A percentile compares a stretch with the other conserved stretches of the same genome.
Conservation (phyloP, 305 asterid genomes). For the Fraxinus ornus region DNA sequence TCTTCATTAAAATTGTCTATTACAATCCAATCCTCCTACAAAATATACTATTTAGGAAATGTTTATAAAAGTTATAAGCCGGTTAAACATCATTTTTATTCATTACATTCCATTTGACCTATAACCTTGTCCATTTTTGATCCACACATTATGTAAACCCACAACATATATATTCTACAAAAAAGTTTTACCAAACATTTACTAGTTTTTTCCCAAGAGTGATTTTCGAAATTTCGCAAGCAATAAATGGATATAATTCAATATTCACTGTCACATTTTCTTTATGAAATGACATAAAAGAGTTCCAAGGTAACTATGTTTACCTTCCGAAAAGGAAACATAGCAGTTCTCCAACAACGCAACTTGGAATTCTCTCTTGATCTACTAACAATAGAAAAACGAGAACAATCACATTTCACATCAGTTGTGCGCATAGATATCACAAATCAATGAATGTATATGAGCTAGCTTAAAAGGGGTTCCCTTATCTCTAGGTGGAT, state of each 20-base stretch:
- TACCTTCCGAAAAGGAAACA: constrained; percentile 56
- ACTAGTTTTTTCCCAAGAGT: not conserved
- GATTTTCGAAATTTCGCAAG: too few relatives aligned
- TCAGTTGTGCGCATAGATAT: not conserved
- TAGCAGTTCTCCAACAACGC: constrained; percentile 54
- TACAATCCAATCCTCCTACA: not conserved
- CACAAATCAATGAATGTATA: not conserved
- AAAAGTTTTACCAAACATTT: too few relatives aligned
- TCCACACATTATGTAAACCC: too few relatives aligned
- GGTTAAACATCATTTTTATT: too few relatives aligned
- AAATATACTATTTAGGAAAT: not conserved
- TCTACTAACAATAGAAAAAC: constrained; percentile 24
- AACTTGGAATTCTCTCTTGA: constrained; percentile 40
- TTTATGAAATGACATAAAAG: not conserved
- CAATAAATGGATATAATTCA: not conserved
- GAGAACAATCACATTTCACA: not conserved
- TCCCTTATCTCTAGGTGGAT: not conserved
- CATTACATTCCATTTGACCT: too few relatives aligned
- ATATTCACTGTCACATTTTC: not conserved
- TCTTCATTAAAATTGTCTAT: too few relatives aligned
- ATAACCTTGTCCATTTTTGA: too few relatives aligned
- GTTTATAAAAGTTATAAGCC: too few relatives aligned
- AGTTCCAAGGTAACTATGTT: not conserved
- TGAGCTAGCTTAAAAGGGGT: not conserved
- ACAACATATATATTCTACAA: too few relatives aligned